These are phyloP conservation scores for Xylariaceae sp. DNA, from an alignment of 2,329 filamentous ascomycete species.

Conservation along the genomic window DNA sequence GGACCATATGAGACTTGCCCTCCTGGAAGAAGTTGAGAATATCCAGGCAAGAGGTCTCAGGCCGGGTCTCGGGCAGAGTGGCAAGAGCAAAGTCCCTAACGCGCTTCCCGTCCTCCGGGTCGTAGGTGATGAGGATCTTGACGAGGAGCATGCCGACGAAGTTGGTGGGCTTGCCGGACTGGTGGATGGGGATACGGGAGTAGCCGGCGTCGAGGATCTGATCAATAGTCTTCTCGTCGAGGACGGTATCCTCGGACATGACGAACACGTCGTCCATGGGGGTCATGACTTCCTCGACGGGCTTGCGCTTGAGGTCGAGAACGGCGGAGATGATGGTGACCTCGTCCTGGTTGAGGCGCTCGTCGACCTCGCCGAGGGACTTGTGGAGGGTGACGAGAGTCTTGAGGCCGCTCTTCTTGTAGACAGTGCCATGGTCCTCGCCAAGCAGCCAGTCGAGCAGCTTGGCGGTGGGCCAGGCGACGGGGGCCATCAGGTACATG, in stretches of 20 bases:
- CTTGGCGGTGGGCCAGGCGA: conserved; percentile 94
- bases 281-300: conserved; percentile 95
- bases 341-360: conserved; percentile 93
- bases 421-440: conserved; percentile 91
- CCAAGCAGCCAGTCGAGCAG: conserved; percentile 90
- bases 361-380: conserved; percentile 79
- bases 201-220: conserved; percentile 90
- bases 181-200: conserved; percentile 91
- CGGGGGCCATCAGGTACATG: conserved; percentile 88
- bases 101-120: conserved; percentile 84
- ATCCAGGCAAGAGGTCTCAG: conserved; percentile 93
- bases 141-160: conserved; percentile 98
- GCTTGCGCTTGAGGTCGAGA: conserved; percentile 91
- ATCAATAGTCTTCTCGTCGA: conserved; percentile 95
- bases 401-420: conserved; percentile 97
- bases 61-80: conserved; percentile 89
- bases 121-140: conserved; percentile 98
- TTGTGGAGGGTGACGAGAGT: conserved; percentile 94
- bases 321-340: conserved; percentile 98
- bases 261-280: conserved; percentile 97
- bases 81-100: conserved; percentile 91
- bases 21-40: conserved; percentile 99
- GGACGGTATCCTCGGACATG: conserved; percentile 88
- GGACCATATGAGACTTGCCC: conserved; percentile 97
- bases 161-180: conserved; percentile 76